Evolutionary conservation across 345 rosid genomes (phyloP).

Genomic region (Pistacia atlantica): DNA sequence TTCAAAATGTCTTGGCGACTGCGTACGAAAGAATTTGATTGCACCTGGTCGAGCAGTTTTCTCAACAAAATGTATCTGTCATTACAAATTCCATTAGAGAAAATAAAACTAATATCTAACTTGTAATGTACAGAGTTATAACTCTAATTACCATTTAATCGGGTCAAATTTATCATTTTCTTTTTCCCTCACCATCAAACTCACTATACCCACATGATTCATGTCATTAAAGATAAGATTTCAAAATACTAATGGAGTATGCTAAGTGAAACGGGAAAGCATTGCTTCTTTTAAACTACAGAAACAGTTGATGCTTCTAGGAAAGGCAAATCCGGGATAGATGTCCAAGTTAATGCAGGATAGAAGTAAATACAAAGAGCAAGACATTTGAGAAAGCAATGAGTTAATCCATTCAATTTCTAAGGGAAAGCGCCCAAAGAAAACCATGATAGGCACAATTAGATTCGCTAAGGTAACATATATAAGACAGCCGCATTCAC

Average conservation of each 20-base stretch:
- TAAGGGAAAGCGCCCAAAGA: too few species aligned
- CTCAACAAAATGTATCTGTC: constrained; percentile 51
- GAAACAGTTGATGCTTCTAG: not conserved
- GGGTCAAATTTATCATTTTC: too few species aligned
- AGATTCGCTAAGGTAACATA: too few species aligned
- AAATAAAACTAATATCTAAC: not conserved
- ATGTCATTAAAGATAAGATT: not conserved
- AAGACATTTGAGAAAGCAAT: too few species aligned
- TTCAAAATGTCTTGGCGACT: constrained; percentile 96
- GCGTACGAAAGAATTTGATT: constrained; percentile 68
- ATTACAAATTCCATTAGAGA: not conserved
- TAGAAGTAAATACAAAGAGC: too few species aligned
- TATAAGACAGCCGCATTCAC: too few species aligned
- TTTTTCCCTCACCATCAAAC: too few species aligned
- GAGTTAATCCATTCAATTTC: not conserved
- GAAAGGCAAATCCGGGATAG: too few species aligned
- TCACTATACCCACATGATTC: too few species aligned
- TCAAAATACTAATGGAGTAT: not conserved
- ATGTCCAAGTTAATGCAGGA: too few species aligned
- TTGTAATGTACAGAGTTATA: not conserved
- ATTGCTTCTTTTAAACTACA: not conserved
- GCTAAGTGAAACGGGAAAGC: not conserved
- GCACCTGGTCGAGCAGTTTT: constrained; percentile 44
- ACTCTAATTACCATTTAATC: too few species aligned
- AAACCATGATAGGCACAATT: too few species aligned